phyloP scores from a whole-genome alignment of 2,329 filamentous ascomycete species.

The Trematosphaeria pertusa region DNA sequence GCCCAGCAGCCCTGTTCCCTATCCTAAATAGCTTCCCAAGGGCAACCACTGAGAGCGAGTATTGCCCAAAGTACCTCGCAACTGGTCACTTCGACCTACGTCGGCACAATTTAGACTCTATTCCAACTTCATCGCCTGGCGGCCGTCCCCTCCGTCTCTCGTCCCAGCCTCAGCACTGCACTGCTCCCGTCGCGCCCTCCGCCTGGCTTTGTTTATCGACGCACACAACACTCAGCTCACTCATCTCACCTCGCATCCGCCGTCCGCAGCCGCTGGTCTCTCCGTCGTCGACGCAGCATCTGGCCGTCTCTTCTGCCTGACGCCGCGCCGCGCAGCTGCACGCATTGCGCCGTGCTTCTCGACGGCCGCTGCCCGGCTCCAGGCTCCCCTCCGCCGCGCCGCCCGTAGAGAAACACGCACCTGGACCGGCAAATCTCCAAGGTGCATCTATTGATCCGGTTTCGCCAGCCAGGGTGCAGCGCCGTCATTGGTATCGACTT shows the following conservation, averaged over 20 bases:
- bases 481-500: constrained; percentile 21
- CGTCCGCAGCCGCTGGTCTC: constrained; percentile 6
- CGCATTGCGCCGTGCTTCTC: no score
- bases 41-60: constrained; percentile 46
- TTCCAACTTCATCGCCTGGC: constrained; percentile 34
- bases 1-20: constrained; percentile 40
- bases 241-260: constrained; percentile 11
- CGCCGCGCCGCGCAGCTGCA: constrained; percentile 24
- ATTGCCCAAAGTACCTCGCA: constrained; percentile 37
- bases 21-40: constrained; percentile 44
- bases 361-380: constrained; percentile 17
- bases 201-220: constrained; percentile 32
- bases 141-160: constrained; percentile 26
- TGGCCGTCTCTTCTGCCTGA: constrained; percentile 33
- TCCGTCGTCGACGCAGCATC: constrained; percentile 18
- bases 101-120: constrained; percentile 42
- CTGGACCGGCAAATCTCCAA: constrained; percentile 25
- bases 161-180: constrained; percentile 27
- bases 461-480: constrained; percentile 14
- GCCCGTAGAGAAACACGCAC: constrained; percentile 14
- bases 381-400: constrained; percentile 21
- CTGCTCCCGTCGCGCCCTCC: constrained; percentile 22
- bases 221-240: constrained; percentile 21
- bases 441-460: constrained; percentile 18
- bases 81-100: constrained; percentile 42